These are phyloP conservation scores for Cordia subcordata DNA, from an alignment of 257 asterid species.

Conservation along the genomic window DNA sequence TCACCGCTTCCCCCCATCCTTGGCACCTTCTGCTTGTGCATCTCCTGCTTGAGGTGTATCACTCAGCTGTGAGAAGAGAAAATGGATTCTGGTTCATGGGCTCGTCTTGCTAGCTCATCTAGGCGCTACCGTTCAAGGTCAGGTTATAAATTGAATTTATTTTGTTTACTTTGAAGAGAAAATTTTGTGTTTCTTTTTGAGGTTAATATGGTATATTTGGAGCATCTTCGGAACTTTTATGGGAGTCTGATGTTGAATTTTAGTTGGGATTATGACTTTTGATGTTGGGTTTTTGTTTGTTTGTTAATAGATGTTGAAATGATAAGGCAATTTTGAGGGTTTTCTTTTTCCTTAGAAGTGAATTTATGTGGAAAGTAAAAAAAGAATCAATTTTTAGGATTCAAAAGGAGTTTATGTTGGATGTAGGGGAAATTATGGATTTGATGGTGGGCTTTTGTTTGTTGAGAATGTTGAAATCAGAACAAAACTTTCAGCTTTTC, in stretches of 20 bases:
- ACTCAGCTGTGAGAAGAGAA: too few species aligned
- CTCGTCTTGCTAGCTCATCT: constrained; percentile 40
- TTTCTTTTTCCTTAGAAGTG: background rate
- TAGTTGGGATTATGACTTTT: too few species aligned
- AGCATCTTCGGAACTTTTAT: background rate
- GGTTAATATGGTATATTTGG: background rate
- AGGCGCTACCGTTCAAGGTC: constrained; percentile 66
- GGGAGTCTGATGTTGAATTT: too few species aligned
- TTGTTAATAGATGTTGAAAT: background rate
- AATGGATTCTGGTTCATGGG: constrained; percentile 85
- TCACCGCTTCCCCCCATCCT: too few species aligned
- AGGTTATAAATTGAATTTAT: constrained; percentile 40
- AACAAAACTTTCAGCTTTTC: background rate
- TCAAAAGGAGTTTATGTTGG: background rate
- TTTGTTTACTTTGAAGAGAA: background rate
- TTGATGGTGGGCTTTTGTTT: background rate
- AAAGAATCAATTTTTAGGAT: background rate
- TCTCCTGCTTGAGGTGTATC: too few species aligned
- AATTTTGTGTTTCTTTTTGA: background rate
- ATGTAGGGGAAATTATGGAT: constrained; percentile 1
- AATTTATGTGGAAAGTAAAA: constrained; percentile 1
- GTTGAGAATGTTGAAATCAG: background rate
- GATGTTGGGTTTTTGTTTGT: too few species aligned
- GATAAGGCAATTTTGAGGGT: constrained; percentile 8
- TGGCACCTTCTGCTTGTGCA: too few species aligned